Conservation (phyloP, 23 red algal species). For the Agarophyton chilense region DNA sequence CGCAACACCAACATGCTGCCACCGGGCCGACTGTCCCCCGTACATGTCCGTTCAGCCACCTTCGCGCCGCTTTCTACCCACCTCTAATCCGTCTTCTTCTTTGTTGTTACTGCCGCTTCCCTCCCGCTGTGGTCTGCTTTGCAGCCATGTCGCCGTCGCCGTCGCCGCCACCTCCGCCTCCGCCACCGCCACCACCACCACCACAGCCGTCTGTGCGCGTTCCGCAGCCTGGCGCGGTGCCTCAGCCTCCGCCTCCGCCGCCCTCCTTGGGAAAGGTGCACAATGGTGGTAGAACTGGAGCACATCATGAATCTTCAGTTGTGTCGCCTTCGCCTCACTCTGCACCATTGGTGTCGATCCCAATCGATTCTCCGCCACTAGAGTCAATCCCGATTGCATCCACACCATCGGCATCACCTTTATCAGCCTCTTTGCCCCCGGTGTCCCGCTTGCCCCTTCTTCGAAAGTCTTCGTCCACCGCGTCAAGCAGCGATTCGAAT, state of each 20-base stretch:
- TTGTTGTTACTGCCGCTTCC: not conserved
- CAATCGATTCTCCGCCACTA: not conserved
- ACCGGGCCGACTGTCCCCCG: not conserved
- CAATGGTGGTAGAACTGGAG: not conserved
- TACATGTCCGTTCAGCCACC: constrained; percentile 35
- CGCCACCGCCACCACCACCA: not conserved
- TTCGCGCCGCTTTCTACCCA: not conserved
- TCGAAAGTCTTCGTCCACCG: not conserved
- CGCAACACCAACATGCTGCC: not conserved
- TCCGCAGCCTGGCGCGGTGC: not conserved
- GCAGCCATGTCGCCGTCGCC: constrained; percentile 9
- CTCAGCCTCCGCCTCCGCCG: not conserved
- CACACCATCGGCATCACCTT: constrained; percentile 7
- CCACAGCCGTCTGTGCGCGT: not conserved
- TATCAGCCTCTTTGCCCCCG: not conserved
- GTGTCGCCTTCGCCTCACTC: not conserved
- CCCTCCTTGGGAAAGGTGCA: not conserved
- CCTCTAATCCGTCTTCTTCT: not conserved
- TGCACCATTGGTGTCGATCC: not conserved
- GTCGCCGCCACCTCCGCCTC: constrained; percentile 21
- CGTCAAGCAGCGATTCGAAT: not conserved
- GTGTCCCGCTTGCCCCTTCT: constrained; percentile 8
- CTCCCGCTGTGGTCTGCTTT: not conserved
- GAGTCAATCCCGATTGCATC: not conserved
- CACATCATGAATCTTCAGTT: not conserved